Percentiles rank a stretch among this genome's conserved stretches.
Evolutionary conservation across 805 yeast species (phyloP).

Genomic region (Starmerella tilneyi): DNA sequence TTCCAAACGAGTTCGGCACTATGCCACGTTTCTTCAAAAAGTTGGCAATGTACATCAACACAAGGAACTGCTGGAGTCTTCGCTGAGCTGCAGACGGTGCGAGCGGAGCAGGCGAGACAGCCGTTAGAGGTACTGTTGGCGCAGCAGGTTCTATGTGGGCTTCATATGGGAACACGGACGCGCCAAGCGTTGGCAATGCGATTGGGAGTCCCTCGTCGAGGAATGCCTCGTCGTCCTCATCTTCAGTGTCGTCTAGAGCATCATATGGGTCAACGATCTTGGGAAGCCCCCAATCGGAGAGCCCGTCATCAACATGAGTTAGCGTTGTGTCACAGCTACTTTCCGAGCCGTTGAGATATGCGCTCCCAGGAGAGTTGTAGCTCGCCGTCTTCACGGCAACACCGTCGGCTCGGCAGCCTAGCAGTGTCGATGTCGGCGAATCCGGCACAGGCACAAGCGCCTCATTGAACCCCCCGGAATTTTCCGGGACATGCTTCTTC

Average conservation of each 20-base stretch:
- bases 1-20: background rate
- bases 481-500: too few relatives aligned
- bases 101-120: background rate
- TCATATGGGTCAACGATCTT: constrained; percentile 15
- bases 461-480: too few relatives aligned
- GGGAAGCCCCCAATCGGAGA: constrained; percentile 29
- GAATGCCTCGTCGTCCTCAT: background rate
- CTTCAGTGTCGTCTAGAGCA: background rate
- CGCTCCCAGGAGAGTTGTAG: background rate
- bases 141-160: background rate
- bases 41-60: background rate
- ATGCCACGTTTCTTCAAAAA: background rate
- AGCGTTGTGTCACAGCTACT: background rate
- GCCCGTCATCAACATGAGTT: constrained; percentile 25
- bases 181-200: background rate
- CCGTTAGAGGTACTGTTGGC: background rate
- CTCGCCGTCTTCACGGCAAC: background rate
- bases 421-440: constrained; percentile 13
- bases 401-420: background rate
- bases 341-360: background rate
- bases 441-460: background rate
- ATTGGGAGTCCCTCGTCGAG: too few relatives aligned
- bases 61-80: background rate
- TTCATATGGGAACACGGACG: background rate
- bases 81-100: background rate